phyloP scores from a whole-genome alignment of 1,284 basidiomycete species.

The Irpex rosettiformis region DNA sequence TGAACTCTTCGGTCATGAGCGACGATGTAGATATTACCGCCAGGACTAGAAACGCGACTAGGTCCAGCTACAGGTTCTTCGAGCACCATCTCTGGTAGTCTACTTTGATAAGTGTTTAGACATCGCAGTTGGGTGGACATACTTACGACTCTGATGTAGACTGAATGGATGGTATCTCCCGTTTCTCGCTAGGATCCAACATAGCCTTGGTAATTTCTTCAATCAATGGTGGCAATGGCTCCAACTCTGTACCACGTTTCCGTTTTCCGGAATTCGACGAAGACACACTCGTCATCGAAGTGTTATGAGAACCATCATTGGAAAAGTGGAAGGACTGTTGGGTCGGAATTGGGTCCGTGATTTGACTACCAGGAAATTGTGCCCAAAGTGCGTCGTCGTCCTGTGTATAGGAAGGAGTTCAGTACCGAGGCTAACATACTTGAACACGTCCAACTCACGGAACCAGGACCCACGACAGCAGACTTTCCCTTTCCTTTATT shows the following conservation, averaged over 20 bases:
- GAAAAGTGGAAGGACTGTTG: background rate
- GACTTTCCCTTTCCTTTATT: background rate
- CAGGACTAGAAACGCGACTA: background rate
- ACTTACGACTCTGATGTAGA: background rate
- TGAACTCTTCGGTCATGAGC: constrained; percentile 35
- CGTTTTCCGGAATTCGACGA: background rate
- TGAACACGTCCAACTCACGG: background rate
- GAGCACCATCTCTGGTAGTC: background rate
- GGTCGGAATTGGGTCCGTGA: background rate
- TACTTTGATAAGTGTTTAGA: background rate
- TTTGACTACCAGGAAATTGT: background rate
- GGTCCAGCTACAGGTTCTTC: background rate
- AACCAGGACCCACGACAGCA: background rate
- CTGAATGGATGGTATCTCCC: background rate
- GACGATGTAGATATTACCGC: constrained; percentile 16
- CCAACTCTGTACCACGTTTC: background rate
- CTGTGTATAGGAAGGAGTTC: background rate
- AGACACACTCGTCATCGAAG: constrained; percentile 1
- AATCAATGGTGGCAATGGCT: background rate
- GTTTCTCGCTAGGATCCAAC: background rate
- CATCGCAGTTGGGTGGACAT: background rate
- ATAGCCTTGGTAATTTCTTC: background rate
- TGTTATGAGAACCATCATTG: background rate
- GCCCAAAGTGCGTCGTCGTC: constrained; percentile 1
- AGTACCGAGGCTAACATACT: background rate